Conservation (phyloP, 352 stramenopile species). For the Elongisporangium prolatum region DNA sequence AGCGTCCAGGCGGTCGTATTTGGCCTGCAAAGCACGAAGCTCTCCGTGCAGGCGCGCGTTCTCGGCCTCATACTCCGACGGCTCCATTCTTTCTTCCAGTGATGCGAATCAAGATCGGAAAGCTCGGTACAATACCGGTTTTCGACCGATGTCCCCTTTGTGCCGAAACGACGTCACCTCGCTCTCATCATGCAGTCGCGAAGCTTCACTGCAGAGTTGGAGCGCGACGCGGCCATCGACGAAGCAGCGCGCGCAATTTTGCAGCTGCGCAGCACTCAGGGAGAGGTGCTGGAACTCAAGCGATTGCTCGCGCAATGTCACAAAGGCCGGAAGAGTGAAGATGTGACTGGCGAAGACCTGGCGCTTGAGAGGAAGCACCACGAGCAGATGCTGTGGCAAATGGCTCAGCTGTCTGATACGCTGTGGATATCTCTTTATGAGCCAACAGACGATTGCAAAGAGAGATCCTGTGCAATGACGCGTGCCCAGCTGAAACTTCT, state of each 20-base stretch:
- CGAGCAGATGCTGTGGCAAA: conserved; percentile 19
- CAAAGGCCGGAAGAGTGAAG: background rate
- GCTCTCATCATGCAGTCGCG: background rate
- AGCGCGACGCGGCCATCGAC: conserved; percentile 28
- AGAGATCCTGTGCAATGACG: background rate
- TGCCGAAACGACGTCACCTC: conserved; percentile 5
- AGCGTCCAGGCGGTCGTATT: conserved; percentile 37
- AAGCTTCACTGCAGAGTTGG: conserved; percentile 6
- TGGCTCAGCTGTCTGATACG: conserved; percentile 13
- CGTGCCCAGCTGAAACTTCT: conserved; percentile 10
- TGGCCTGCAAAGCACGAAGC: conserved; percentile 40
- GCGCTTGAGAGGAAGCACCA: background rate
- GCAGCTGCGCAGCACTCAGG: conserved; percentile 1
- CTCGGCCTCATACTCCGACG: conserved; percentile 25
- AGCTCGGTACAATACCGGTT: conserved; percentile 5
- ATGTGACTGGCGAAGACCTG: background rate
- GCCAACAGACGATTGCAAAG: too few species aligned
- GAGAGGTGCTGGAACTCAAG: conserved; percentile 6
- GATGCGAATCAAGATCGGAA: conserved; percentile 4
- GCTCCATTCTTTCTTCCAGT: conserved; percentile 13
- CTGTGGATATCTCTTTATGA: conserved; percentile 13
- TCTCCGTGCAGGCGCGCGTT: conserved; percentile 38
- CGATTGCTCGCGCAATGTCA: conserved; percentile 2
- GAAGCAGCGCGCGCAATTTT: conserved; percentile 20
- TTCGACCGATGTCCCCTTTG: background rate